Evolutionary conservation across 2,329 filamentous ascomycete genomes (phyloP), one percentile per base, ranked within the genome.

Genomic region (Xylariales sp.): DNA sequence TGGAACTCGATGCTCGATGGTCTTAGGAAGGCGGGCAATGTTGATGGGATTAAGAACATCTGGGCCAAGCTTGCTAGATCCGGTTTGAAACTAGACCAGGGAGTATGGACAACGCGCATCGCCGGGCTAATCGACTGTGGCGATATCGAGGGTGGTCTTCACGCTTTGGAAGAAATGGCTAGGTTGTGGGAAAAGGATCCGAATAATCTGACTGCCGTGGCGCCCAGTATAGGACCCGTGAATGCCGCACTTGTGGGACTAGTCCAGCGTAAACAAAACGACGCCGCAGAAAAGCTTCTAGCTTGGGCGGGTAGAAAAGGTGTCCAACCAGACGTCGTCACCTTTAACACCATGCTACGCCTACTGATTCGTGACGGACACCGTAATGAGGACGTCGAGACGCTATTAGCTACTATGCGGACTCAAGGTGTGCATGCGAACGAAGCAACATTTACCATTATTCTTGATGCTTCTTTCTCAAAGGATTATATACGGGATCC

Each of bases 1-100:
- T 96, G 91, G 87, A 91, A 89, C 46, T 82, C 87, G 50, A 91
- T 96, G 86, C 87, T 96, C 71, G 84, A 87, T 64, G 92, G 92
- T 1, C 93, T 90, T 79, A 87, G 86, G 75, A 84, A 83, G 57
- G 84, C 87, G 57, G 83, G 83, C 62, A 89, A 93, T 72, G 71
- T 83, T 0, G 77, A 81, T n/a, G 88, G 85, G 28, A 82, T 94
- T 68, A 86, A 90, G 63, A 83, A 83, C 0, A 84, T 94, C 39
- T 97, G 93, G 93, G 72, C 79, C 0, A 87, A 86, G 70, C 87
- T 96, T 79, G 74, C 85, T 3, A 76, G 75, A 8, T 85, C 88
- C 1, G 86, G 87, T 1, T 74, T 89, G 9, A 80, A 85, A 70
- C 87, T 93, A 4, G 92, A 95, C 77, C 78, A 79, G 6, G 75